phyloP scores from a whole-genome alignment of 1,284 basidiomycete species.

The Laetiporus sulphureus region DNA sequence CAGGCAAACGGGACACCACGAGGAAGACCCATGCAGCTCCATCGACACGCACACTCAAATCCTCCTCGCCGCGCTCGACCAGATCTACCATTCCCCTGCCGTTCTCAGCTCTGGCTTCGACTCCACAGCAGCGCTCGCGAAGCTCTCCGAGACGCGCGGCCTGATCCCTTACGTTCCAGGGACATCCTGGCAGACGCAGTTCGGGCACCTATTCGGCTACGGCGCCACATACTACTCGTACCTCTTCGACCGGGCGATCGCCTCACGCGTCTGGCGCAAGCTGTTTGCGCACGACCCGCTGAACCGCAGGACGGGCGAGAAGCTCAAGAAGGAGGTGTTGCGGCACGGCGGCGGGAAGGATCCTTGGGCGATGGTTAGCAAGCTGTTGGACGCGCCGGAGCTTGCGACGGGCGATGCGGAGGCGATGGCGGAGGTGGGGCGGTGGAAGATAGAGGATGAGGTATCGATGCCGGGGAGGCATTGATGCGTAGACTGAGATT shows the following conservation, averaged over 20 bases:
- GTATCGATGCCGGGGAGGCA: constrained; percentile 22
- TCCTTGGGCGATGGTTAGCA: constrained; percentile 91
- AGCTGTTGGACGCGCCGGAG: constrained; percentile 58
- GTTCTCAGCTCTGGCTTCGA: constrained; percentile 56
- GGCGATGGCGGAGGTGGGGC: constrained; percentile 87
- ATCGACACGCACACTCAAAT: constrained; percentile 92
- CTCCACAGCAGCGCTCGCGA: constrained; percentile 62
- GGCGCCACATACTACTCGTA: constrained; percentile 98
- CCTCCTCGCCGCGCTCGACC: constrained; percentile 85
- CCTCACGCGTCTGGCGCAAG: constrained; percentile 80
- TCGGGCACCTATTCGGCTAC: constrained; percentile 94
- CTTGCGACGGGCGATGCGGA: constrained; percentile 65
- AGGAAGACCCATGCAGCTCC: constrained; percentile 62
- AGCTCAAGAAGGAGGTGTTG: constrained; percentile 73
- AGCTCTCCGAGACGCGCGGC: constrained; percentile 63
- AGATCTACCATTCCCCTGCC: constrained; percentile 77
- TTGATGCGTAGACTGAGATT: constrained; percentile 11
- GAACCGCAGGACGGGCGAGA: constrained; percentile 63
- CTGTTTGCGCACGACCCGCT: constrained; percentile 69
- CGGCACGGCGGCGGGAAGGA: constrained; percentile 86
- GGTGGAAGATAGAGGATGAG: constrained; percentile 78
- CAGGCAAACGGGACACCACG: constrained; percentile 49
- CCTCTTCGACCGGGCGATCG: constrained; percentile 93
- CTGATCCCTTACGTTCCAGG: constrained; percentile 77
- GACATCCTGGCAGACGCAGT: constrained; percentile 92